Base-by-base conservation (phyloP, 2,329 filamentous ascomycete species). In the Orbilia brochopaga region DNA sequence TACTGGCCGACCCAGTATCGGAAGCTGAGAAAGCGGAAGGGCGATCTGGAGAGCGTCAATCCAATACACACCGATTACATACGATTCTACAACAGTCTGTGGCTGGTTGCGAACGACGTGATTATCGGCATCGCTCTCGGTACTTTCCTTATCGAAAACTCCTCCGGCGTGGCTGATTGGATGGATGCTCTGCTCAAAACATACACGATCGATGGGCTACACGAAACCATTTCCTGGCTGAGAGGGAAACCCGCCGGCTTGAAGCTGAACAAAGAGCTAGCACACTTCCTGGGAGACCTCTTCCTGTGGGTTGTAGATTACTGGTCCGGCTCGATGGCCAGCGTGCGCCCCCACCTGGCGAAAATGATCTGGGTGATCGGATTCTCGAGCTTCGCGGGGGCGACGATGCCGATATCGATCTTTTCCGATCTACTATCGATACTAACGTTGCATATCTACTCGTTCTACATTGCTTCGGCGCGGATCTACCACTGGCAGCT, bases 231-330 rank as follows among this genome's bases (percentile, higher is more conserved):
- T 69, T 88, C 86, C 3, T 99, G 94, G 94, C 83, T 99, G 51
- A 97, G 94, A 90, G 90, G 90, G 62, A 96, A 90, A 87, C 94
- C 94, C 7, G 94, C 92, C 53, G 94, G 94, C 35, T 81, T 99
- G 75, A 99, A 99, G 80, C 85, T 99, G 40, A 99, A 99, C 78
- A 92, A 87, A 61, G 93, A 99, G 79, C 83, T 99, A 42, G 94
- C 92, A 1, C 85, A 86, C n/a, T 99, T 99, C 76, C 84, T 99
- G 11, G 94, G 94, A 74, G 93, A 97, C 77, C 82, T 99, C 1
- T 99, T 99, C 78, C 83, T 97, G 1, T 99, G 94, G 94, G 94
- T 99, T 53, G 97, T 99, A 75, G 92, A 97, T 75, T 95, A 97
- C 78, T 99, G 94, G 94, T 90, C 91, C 65, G 75, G 75, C n/a